Conservation (phyloP, 148 eudicot species). For the Bassia scoparia region DNA sequence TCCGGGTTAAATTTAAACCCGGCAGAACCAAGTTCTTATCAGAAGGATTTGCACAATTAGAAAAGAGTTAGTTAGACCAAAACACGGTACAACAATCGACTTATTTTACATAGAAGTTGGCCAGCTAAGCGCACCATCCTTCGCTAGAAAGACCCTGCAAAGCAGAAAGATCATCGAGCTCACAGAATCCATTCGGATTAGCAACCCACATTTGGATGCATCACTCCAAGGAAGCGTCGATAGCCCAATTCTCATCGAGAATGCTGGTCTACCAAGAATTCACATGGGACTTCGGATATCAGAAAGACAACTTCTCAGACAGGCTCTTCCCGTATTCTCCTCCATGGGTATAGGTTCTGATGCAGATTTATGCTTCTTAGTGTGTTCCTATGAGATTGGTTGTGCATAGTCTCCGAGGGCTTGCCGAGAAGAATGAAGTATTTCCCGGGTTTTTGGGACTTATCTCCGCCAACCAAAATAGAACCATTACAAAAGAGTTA, state of each 20-base stretch:
- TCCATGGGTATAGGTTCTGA: slow-evolving; percentile 33
- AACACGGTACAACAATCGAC: slow-evolving; percentile 37
- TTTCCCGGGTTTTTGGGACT: slow-evolving; percentile 59
- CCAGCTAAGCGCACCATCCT: slow-evolving; percentile 11
- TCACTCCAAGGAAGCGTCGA: slow-evolving; percentile 62
- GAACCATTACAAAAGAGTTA: slow-evolving; percentile 72
- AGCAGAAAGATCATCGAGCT: slow-evolving; percentile 51
- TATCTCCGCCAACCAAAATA: slow-evolving; percentile 69
- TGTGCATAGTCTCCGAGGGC: slow-evolving; percentile 42
- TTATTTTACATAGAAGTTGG: slow-evolving; percentile 45
- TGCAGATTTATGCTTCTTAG: slow-evolving; percentile 52
- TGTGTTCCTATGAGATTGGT: slow-evolving; percentile 31
- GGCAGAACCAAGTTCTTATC: neutral
- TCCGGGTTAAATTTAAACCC: slow-evolving; percentile 2
- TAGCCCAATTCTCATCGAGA: slow-evolving; percentile 75
- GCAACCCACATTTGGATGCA: slow-evolving; percentile 44
- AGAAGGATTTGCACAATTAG: slow-evolving; percentile 9
- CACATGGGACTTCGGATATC: slow-evolving; percentile 69
- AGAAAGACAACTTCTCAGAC: slow-evolving; percentile 37
- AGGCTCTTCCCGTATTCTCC: slow-evolving; percentile 29
- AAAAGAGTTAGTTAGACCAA: slow-evolving; percentile 1
- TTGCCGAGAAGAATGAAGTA: slow-evolving; percentile 67
- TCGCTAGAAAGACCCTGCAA: slow-evolving; percentile 42
- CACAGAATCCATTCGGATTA: slow-evolving; percentile 53
- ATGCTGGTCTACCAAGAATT: slow-evolving; percentile 50